Conservation (phyloP, 768 basidiomycete species). For the Albatrellus ellisii region DNA sequence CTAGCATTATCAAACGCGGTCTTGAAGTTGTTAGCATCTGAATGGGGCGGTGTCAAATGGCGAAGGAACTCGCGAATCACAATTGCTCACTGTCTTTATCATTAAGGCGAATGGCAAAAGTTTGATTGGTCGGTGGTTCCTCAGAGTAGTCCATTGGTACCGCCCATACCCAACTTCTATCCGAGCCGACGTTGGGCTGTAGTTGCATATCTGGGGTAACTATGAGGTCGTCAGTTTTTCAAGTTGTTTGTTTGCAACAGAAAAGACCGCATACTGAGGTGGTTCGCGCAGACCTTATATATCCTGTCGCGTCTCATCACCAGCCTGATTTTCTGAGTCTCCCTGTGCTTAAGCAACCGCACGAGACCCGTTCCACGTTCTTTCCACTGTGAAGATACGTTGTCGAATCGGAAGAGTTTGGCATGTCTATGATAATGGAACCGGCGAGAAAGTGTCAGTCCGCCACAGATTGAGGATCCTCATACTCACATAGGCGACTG, state of each 20-base stretch:
- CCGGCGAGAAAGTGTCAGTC: no score
- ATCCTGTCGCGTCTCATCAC: conserved; percentile 99
- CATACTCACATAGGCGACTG: no score
- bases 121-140: conserved; percentile 79
- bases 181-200: conserved; percentile 96
- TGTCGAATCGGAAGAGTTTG: conserved; percentile 93
- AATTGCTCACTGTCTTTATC: conserved; percentile 87
- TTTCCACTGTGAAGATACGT: conserved; percentile 80
- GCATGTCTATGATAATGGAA: conserved; percentile 71
- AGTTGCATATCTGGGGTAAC: conserved; percentile 86
- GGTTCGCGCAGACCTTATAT: conserved; percentile 98
- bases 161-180: conserved; percentile 99
- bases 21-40: conserved; percentile 86
- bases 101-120: conserved; percentile 95
- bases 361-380: conserved; percentile 96
- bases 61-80: no score
- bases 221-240: conserved; percentile 20
- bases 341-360: conserved; percentile 81
- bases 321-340: conserved; percentile 82
- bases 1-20: conserved; percentile 78
- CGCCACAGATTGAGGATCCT: no score
- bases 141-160: conserved; percentile 93
- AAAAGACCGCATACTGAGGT: conserved; percentile 48
- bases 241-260: background rate
- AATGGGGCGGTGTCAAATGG: background rate